Conservation (phyloP, 306 rosid genomes). For the Parietaria judaica region DNA sequence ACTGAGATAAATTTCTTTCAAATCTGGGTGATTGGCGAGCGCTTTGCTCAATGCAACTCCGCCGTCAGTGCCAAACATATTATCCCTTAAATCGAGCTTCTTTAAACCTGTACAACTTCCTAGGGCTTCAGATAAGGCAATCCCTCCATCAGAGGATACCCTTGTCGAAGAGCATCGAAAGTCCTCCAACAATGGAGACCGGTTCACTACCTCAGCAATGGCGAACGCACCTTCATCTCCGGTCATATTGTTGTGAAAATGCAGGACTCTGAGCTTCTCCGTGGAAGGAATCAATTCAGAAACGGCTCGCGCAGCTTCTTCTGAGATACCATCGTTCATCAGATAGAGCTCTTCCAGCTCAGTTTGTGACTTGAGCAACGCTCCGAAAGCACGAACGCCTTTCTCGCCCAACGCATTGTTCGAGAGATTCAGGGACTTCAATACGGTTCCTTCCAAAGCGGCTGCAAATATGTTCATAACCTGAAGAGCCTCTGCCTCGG, state of each 20-base stretch:
- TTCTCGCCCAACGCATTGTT: conserved; percentile 90
- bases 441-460: conserved; percentile 58
- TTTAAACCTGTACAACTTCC: conserved; percentile 42
- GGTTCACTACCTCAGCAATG: conserved; percentile 61
- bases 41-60: conserved; percentile 76
- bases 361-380: conserved; percentile 66
- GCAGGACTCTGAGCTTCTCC: conserved; percentile 67
- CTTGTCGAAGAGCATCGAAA: conserved; percentile 84
- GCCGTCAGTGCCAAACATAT: conserved; percentile 82
- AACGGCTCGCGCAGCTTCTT: conserved; percentile 80
- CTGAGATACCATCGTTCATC: conserved; percentile 81
- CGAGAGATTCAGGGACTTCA: conserved; percentile 69
- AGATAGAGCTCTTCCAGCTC: conserved; percentile 73
- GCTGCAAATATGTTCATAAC: conserved; percentile 71
- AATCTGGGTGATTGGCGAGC: conserved; percentile 44
- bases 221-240: conserved; percentile 79
- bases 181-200: conserved; percentile 57
- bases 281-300: conserved; percentile 72
- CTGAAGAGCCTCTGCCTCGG: conserved; percentile 69
- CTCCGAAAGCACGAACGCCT: conserved; percentile 78
- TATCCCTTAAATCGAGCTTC: conserved; percentile 86
- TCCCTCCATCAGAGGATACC: conserved; percentile 72
- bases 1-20: conserved; percentile 72
- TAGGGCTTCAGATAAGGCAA: conserved; percentile 63
- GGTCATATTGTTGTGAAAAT: conserved; percentile 81